Evolutionary conservation across 192 early-diverging fungal genomes (phyloP), one percentile per base, ranked within the genome.

Genomic region (Mortierella antarctica): DNA sequence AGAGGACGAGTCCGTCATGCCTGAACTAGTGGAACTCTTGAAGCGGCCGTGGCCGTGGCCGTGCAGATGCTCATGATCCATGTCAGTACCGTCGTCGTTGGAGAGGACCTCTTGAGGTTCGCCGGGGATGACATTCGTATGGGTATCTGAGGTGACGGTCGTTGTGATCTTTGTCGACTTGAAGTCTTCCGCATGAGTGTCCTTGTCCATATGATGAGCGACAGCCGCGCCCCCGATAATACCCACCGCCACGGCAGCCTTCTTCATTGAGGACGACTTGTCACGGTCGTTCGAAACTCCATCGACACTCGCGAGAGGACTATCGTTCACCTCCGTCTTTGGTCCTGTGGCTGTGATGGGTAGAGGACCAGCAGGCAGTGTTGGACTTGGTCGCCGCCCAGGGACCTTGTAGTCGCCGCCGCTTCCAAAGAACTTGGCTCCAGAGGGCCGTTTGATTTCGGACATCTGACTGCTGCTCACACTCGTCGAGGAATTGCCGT

Each of bases 351-450:
- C 12, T 45, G 61, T 62, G n/a, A 62, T 50, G 12, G 62, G 48
- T 53, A 56, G 39, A 6, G 57, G 61, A 13, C 49, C 31, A 17
- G 63, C 11, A 31, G 71, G 14, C 23, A 23, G 48, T 6, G 18
- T 45, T 53, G 67, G 57, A 63, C 63, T 66, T 50, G 68, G 48
- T 60, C 65, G 62, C 14, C 70, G 64, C 7, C 52, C 9, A 42
- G 69, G 76, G 2, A 40, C 14, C 10, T 57, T 63, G 21, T 79
- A 71, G 51, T 80, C 77, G 1, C 70, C 65, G 5, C 70, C 70
- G 31, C 77, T 54, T 65, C 71, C 64, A 50, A 72, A 80, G 65
- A 72, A 72, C 59, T 72, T 80, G 46, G 70, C 64, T 46, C 31
- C 72, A 12, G 77, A 80, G n/a, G 23, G 62, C 23, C 59, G 61